Percentiles rank a stretch among this genome's conserved stretches.
phyloP scores from a whole-genome alignment of 805 yeast genomes.

The Candida maris region DNA sequence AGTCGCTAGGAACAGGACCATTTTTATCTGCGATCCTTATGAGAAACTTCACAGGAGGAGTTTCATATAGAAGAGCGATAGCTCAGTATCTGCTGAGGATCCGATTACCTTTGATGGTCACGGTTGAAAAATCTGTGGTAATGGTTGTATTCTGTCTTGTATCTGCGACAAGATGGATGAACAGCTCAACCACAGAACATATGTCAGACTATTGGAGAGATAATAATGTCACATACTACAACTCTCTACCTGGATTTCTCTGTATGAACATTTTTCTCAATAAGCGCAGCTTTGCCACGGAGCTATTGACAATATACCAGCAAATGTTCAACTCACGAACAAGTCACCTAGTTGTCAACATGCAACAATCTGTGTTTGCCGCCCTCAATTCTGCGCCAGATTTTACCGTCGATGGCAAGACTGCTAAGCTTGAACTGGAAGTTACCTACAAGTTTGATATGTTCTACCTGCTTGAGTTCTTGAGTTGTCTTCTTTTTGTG shows the following conservation, averaged over 20 bases:
- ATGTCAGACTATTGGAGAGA: background rate
- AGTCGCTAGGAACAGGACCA: constrained; percentile 22
- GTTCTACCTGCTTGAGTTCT: constrained; percentile 54
- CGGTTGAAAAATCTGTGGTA: constrained; percentile 29
- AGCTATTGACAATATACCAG: constrained; percentile 17
- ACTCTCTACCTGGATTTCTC: constrained; percentile 3
- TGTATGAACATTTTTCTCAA: constrained; percentile 24
- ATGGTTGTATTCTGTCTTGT: constrained; percentile 27
- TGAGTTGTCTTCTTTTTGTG: constrained; percentile 48
- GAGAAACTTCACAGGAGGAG: constrained; percentile 5
- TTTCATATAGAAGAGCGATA: constrained; percentile 18
- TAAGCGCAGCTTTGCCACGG: constrained; percentile 29
- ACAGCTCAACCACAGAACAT: background rate
- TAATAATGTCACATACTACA: background rate
- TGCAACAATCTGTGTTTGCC: constrained; percentile 28
- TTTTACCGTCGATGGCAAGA: background rate
- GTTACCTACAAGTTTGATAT: constrained; percentile 43
- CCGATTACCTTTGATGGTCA: constrained; percentile 35
- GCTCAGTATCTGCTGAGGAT: constrained; percentile 34
- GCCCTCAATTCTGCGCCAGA: constrained; percentile 9
- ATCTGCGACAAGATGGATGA: constrained; percentile 33
- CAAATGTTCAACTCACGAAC: constrained; percentile 2
- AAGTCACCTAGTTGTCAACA: constrained; percentile 12
- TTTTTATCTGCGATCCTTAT: constrained; percentile 20
- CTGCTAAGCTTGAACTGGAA: constrained; percentile 19